A percentile compares a stretch with the other conserved stretches of the same genome.
phyloP scores from a whole-genome alignment of 257 asterid genomes.

The Gentiana dahurica region DNA sequence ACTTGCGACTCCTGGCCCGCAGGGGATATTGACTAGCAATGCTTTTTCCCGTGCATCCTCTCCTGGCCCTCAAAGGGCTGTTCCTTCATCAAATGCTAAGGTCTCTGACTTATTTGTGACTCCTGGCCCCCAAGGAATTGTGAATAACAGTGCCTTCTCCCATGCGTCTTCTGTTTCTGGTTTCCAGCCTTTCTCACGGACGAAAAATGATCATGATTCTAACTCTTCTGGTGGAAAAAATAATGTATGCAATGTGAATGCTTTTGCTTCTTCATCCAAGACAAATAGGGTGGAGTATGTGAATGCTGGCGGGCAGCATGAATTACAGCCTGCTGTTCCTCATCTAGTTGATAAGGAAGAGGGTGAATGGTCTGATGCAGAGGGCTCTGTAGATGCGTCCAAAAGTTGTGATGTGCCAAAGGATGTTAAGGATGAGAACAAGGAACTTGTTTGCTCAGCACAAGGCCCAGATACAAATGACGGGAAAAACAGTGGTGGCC shows the following conservation, averaged over 20 bases:
- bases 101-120: conserved; percentile 56
- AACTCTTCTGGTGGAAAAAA: conserved; percentile 26
- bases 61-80: too few species aligned
- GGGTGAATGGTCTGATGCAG: conserved; percentile 99
- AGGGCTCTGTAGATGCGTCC: conserved; percentile 47
- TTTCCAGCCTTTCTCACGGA: conserved; percentile 90
- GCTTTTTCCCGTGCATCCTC: too few species aligned
- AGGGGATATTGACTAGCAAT: too few species aligned
- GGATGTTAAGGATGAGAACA: conserved; percentile 41
- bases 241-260: conserved; percentile 19
- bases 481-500: conserved; percentile 28
- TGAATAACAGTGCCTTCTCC: conserved; percentile 82
- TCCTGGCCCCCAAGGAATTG: conserved; percentile 60
- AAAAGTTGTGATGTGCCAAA: conserved; percentile 22
- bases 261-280: conserved; percentile 19
- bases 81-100: conserved; percentile 23
- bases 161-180: conserved; percentile 95
- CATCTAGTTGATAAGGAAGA: conserved; percentile 79
- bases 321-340: conserved; percentile 28
- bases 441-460: conserved; percentile 20
- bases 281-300: conserved; percentile 27
- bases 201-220: conserved; percentile 34
- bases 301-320: conserved; percentile 30
- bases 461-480: conserved; percentile 46
- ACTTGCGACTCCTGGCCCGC: too few species aligned